A percentile compares a stretch with the other conserved stretches of the same genome.
Conservation (phyloP, 2,329 filamentous ascomycete genomes). For the Juglanconis sp. region DNA sequence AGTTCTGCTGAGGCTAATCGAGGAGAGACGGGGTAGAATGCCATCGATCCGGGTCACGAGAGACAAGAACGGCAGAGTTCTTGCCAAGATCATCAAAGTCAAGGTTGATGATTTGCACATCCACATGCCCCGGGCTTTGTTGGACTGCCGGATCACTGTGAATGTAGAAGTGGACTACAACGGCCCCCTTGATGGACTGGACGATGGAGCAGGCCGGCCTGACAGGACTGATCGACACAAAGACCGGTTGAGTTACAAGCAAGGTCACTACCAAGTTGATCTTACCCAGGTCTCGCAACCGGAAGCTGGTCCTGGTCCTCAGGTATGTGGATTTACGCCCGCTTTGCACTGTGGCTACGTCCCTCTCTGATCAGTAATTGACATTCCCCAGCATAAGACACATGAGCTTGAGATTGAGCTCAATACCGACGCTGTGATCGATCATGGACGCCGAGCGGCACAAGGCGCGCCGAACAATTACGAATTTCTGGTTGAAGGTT, state of each 20-base stretch:
- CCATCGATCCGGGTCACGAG: constrained; percentile 68
- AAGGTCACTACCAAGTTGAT: constrained; percentile 85
- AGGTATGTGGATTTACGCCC: constrained; percentile 30
- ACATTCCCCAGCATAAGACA: constrained; percentile 52
- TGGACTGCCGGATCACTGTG: constrained; percentile 91
- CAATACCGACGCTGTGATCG: constrained; percentile 57
- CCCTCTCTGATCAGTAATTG: constrained; percentile 10
- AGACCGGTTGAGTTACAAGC: constrained; percentile 86
- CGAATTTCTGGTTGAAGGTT: constrained; percentile 65
- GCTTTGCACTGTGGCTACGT: neutral
- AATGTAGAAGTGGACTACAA: constrained; percentile 91
- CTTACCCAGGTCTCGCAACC: constrained; percentile 78
- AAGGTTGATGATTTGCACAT: constrained; percentile 87
- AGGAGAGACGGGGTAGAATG: constrained; percentile 43
- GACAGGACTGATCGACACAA: constrained; percentile 68
- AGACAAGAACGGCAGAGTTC: constrained; percentile 66
- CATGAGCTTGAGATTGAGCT: constrained; percentile 82
- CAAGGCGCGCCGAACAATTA: constrained; percentile 56
- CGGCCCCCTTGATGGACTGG: constrained; percentile 59
- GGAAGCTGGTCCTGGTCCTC: constrained; percentile 26
- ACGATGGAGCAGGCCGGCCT: constrained; percentile 36
- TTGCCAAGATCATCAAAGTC: constrained; percentile 87
- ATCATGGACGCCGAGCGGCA: constrained; percentile 60
- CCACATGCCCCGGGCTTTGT: constrained; percentile 69
- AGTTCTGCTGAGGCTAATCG: constrained; percentile 59